phyloP scores from a whole-genome alignment of 352 stramenopile genomes.

The Phytophthora litchii region DNA sequence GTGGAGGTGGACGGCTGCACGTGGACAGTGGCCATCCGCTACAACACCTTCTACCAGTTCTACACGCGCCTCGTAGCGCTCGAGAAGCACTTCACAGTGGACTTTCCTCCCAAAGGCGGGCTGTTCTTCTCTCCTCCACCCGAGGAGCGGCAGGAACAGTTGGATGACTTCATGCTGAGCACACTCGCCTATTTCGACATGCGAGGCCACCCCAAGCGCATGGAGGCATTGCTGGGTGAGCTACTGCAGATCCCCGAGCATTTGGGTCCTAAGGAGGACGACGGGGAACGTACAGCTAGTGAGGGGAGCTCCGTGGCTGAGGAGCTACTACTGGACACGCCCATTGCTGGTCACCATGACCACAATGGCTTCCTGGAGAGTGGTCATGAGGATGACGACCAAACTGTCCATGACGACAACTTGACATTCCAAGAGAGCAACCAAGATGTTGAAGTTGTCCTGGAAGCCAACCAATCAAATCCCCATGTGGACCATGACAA shows the following conservation, averaged over 20 bases:
- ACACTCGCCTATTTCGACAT: constrained; percentile 61
- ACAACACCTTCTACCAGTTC: constrained; percentile 67
- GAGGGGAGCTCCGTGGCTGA: constrained; percentile 40
- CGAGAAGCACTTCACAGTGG: constrained; percentile 58
- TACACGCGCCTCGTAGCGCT: constrained; percentile 54
- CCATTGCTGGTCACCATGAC: constrained; percentile 17
- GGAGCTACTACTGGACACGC: constrained; percentile 34
- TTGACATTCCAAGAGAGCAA: constrained; percentile 1
- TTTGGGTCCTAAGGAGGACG: constrained; percentile 32
- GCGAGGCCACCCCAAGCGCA: constrained; percentile 41
- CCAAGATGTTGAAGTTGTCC: constrained; percentile 16
- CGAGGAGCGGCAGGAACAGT: constrained; percentile 57
- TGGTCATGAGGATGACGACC: constrained; percentile 15
- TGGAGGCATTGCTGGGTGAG: constrained; percentile 54
- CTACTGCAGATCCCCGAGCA: constrained; percentile 62
- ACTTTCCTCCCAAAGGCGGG: constrained; percentile 67
- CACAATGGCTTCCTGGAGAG: constrained; percentile 11
- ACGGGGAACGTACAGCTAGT: constrained; percentile 39
- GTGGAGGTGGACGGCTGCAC: constrained; percentile 44
- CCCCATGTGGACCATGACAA: not conserved
- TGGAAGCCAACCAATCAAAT: not conserved
- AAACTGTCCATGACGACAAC: constrained; percentile 7
- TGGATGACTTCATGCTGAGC: constrained; percentile 68
- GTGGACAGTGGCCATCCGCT: constrained; percentile 64
- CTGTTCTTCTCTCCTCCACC: constrained; percentile 68